Base-by-base conservation (phyloP, 495 filamentous ascomycete species). In the Podospora comata region DNA sequence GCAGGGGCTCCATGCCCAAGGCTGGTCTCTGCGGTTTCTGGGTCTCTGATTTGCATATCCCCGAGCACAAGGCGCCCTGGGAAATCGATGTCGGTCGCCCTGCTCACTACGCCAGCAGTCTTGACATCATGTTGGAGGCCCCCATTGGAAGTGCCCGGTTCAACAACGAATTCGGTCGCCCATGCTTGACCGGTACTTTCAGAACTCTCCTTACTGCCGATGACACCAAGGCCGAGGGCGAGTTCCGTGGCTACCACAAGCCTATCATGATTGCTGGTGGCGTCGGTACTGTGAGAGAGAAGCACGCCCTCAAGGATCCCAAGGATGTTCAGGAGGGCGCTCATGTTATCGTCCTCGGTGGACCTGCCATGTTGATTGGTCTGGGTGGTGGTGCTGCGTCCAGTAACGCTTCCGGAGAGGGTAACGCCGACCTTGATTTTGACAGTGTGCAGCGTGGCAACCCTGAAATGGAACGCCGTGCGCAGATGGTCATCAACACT, bases 241-340 rank as follows among this genome's bases (percentile, higher is more conserved):
- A 99, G 61, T 80, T 91, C 61, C 84, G 96, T 71, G 95, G 95
- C 18, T 99, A 96, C 73, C 94, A 97, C 82, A 99, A 99, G 80
- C 95, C 95, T 6, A 97, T 99, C 77, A 97, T 99, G 93, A 90
- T 99, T 81, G 95, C 96, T 66, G 96, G 95, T 68, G 95, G 96
- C 75, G 86, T 97, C 58, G 96, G 95, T 48, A 96, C 91, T n/a
- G 94, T 98, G n/a, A 80, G 96, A 66, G 94, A 95, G 0, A 89
- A 94, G 72, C 91, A 97, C 77, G 93, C 95, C 4, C 84, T 96
- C 60, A 99, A 99, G 79, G 82, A 89, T 67, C 85, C 87, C 2
- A 82, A 85, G 15, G 82, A 91, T 68, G 94, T 98, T 13, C 87
- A 88, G 68, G 86, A 92, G 23, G 93, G 92, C 7, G 91, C 92